phyloP scores from a whole-genome alignment of 371 early-diverging fungal genomes.

The Funneliformis caledonium region DNA sequence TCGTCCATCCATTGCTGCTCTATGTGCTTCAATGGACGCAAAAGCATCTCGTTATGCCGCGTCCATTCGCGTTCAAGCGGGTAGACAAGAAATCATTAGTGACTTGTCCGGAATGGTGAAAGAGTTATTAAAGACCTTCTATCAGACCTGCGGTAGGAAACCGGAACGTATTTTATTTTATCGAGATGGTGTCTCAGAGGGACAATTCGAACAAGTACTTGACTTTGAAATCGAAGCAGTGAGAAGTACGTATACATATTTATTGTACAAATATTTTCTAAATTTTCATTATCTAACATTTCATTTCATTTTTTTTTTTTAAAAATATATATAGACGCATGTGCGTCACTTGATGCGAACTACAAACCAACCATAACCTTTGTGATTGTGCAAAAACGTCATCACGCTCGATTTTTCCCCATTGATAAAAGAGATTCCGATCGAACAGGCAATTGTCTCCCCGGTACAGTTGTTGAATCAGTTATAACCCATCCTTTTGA shows the following conservation, averaged over 20 bases:
- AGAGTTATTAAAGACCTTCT: slow-evolving; percentile 82
- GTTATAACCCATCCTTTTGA: slow-evolving; percentile 81
- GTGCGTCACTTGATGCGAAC: slow-evolving; percentile 60
- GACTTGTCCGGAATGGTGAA: slow-evolving; percentile 82
- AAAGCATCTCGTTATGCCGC: slow-evolving; percentile 87
- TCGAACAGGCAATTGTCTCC: slow-evolving; percentile 73
- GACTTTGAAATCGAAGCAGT: slow-evolving; percentile 82
- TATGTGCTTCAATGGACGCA: slow-evolving; percentile 89
- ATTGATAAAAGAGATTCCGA: slow-evolving; percentile 64
- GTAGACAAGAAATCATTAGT: slow-evolving; percentile 86
- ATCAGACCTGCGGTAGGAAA: slow-evolving; percentile 67
- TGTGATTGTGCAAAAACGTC: slow-evolving; percentile 95
- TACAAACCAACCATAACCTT: slow-evolving; percentile 91
- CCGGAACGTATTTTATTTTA: slow-evolving; percentile 93
- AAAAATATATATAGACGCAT: slow-evolving; percentile 57
- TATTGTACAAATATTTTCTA: neutral
- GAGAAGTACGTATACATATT: slow-evolving; percentile 41
- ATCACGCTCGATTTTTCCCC: slow-evolving; percentile 94
- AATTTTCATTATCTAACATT: too few relatives aligned
- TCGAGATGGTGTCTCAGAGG: slow-evolving; percentile 94
- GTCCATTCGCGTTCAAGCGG: slow-evolving; percentile 80
- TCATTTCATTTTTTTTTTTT: neutral
- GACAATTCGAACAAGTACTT: slow-evolving; percentile 84
- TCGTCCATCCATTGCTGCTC: slow-evolving; percentile 88
- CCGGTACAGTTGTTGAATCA: slow-evolving; percentile 94